Conservation (phyloP, 192 early-diverging fungal species). For the Backusella liffmaniae region DNA sequence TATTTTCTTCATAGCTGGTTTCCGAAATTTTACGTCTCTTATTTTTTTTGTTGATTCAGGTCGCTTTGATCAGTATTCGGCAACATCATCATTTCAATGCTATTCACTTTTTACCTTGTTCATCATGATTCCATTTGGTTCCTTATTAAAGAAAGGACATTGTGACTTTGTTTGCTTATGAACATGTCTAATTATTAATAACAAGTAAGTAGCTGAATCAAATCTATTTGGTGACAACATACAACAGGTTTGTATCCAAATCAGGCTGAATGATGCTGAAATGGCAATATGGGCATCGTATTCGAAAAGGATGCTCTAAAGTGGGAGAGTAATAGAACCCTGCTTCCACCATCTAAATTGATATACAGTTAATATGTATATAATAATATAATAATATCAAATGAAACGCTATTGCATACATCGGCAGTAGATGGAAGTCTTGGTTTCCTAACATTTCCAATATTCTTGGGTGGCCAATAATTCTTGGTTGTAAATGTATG, state of each 20-base stretch:
- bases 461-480: slow-evolving; percentile 14
- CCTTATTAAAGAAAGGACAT: neutral
- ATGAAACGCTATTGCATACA: neutral
- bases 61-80: neutral
- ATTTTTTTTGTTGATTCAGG: neutral
- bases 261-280: neutral
- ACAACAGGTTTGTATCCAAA: neutral
- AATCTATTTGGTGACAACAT: neutral
- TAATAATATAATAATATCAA: neutral
- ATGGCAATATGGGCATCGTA: slow-evolving; percentile 21
- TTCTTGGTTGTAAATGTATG: slow-evolving; percentile 3
- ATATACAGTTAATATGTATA: too few relatives aligned
- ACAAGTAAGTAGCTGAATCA: neutral
- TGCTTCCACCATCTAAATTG: slow-evolving; percentile 15
- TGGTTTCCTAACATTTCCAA: neutral
- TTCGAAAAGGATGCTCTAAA: neutral
- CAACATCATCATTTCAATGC: neutral
- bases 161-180: slow-evolving; percentile 5
- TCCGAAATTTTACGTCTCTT: neutral
- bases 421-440: neutral
- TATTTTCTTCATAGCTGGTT: neutral
- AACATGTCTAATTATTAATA: neutral
- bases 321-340: slow-evolving; percentile 16
- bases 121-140: neutral
- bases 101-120: neutral